Conservation (phyloP, 805 yeast species). For the Naumovozyma castellii region DNA sequence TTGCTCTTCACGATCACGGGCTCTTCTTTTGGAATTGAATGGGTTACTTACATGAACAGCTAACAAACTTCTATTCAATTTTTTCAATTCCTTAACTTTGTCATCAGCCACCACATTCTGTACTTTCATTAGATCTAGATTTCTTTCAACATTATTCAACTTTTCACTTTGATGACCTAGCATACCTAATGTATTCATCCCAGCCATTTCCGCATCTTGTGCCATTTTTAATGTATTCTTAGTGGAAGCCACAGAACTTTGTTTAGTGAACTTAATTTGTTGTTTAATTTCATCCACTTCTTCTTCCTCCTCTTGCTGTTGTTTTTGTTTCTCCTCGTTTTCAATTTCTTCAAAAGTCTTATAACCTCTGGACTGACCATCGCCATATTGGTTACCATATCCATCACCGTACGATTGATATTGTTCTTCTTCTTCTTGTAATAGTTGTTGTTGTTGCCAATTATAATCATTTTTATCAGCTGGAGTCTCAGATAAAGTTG, state of each 20-base stretch:
- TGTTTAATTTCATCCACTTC: conserved; percentile 81
- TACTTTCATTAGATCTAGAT: conserved; percentile 65
- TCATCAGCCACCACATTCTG: conserved; percentile 77
- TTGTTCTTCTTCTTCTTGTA: background rate
- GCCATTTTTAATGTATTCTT: conserved; percentile 71
- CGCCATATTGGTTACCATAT: conserved; percentile 37
- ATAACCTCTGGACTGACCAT: conserved; percentile 36
- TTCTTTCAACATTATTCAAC: conserved; percentile 68
- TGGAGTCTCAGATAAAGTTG: conserved; percentile 1
- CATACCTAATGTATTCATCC: conserved; percentile 79
- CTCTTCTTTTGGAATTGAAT: conserved; percentile 70
- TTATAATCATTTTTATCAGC: background rate
- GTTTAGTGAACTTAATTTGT: conserved; percentile 74
- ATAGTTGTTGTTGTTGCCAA: background rate
- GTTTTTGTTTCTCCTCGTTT: conserved; percentile 30
- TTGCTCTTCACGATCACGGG: conserved; percentile 62
- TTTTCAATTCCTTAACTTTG: conserved; percentile 68
- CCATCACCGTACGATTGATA: conserved; percentile 1
- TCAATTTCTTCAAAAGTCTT: conserved; percentile 29
- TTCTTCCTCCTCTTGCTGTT: conserved; percentile 60
- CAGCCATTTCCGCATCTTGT: conserved; percentile 62
- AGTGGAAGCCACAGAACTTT: conserved; percentile 77
- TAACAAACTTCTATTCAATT: conserved; percentile 71
- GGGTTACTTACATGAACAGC: conserved; percentile 79
- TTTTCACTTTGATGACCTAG: conserved; percentile 90